phyloP scores from a whole-genome alignment of 805 yeast genomes.

The Clavispora santaluciae region DNA sequence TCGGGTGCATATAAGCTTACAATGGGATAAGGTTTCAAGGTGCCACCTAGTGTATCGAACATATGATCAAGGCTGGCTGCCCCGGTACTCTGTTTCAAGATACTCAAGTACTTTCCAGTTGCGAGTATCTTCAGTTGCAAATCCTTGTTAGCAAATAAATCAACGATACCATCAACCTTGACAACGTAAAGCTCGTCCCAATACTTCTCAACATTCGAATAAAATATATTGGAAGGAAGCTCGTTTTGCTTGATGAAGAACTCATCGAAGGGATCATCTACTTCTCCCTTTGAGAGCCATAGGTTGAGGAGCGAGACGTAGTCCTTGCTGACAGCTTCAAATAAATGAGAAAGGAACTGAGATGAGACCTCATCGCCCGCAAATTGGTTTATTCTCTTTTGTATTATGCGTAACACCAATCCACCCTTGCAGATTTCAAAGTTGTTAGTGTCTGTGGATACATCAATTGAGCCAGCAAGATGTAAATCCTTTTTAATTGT shows the following conservation, averaged over 20 bases:
- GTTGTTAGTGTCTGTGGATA: slow-evolving; percentile 45
- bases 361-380: slow-evolving; percentile 62
- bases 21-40: slow-evolving; percentile 17
- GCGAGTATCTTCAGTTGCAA: slow-evolving; percentile 61
- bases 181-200: slow-evolving; percentile 76
- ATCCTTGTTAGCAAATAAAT: slow-evolving; percentile 50
- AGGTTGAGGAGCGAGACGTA: slow-evolving; percentile 64
- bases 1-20: slow-evolving; percentile 34
- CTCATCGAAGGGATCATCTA: slow-evolving; percentile 78
- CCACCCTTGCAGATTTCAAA: slow-evolving; percentile 75
- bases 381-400: slow-evolving; percentile 48
- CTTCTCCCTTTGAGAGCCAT: slow-evolving; percentile 76
- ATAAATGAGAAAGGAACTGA: slow-evolving; percentile 47
- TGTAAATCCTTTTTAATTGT: slow-evolving; percentile 38
- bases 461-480: slow-evolving; percentile 44
- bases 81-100: slow-evolving; percentile 57
- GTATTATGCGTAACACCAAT: slow-evolving; percentile 56
- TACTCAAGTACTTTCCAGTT: slow-evolving; percentile 82
- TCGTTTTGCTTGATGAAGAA: slow-evolving; percentile 51
- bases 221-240: slow-evolving; percentile 24
- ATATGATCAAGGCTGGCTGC: slow-evolving; percentile 31
- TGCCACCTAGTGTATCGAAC: slow-evolving; percentile 18
- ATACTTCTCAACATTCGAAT: slow-evolving; percentile 49
- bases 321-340: slow-evolving; percentile 54
- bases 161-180: slow-evolving; percentile 68